Conservation (phyloP, 1,139 yeast species). For the Pichia sp. region DNA sequence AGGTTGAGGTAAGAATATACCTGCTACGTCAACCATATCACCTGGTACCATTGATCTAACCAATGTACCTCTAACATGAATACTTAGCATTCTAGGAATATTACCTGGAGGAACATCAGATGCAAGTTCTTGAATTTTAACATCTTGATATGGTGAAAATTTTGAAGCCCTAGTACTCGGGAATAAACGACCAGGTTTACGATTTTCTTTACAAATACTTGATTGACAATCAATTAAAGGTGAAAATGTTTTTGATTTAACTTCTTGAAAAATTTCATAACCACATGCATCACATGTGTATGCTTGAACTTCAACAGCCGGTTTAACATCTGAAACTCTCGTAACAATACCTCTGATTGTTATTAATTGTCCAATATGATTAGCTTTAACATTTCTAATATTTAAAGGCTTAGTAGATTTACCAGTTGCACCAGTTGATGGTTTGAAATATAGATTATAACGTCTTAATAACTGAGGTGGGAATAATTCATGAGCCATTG, state of each 20-base stretch:
- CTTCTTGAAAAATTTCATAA: constrained; percentile 92
- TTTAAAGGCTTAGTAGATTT: constrained; percentile 57
- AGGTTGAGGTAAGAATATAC: constrained; percentile 89
- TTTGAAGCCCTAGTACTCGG: constrained; percentile 95
- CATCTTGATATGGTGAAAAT: constrained; percentile 92
- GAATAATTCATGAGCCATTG: constrained; percentile 40
- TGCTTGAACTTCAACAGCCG: constrained; percentile 84
- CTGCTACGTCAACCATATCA: constrained; percentile 87
- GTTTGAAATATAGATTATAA: constrained; percentile 80
- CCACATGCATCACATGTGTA: constrained; percentile 98
- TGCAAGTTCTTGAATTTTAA: constrained; percentile 88
- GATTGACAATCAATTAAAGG: constrained; percentile 87
- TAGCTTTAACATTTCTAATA: constrained; percentile 85
- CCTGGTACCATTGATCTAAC: constrained; percentile 91
- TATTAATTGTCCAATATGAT: constrained; percentile 75
- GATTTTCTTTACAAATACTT: constrained; percentile 67
- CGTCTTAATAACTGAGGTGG: constrained; percentile 86
- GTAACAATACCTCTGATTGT: constrained; percentile 94
- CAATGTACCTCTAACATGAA: constrained; percentile 84
- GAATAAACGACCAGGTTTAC: constrained; percentile 80
- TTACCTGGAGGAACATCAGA: constrained; percentile 98
- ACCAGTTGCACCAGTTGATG: constrained; percentile 44
- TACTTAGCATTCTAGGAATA: constrained; percentile 79
- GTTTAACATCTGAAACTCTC: constrained; percentile 93
- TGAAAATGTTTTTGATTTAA: constrained; percentile 72